Evolutionary conservation across 1,139 yeast genomes (phyloP), one percentile per base, ranked within the genome.

Genomic region (Torulaspora globosa): DNA sequence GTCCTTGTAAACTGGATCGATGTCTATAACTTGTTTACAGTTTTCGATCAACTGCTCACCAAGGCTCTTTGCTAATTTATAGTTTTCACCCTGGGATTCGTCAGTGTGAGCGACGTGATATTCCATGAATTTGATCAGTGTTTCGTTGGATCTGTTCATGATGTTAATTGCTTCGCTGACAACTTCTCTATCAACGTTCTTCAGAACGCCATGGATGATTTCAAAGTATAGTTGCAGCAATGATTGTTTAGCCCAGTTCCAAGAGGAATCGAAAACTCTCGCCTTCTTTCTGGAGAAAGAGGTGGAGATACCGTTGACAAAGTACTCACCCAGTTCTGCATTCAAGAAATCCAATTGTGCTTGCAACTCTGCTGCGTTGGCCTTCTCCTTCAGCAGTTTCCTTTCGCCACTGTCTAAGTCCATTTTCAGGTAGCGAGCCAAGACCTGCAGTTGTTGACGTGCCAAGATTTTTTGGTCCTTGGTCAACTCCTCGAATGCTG

Each of bases 171-270:
- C 95, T 69, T 90, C 96, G 56, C 90, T 80, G 51, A 92, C 95
- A 54, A 95, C 89, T 73, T 92, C 97, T 68, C 98, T 83, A 67
- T 92, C 97, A 56, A 92, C 84, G 49, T 88, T 83, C 51, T 70
- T 68, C 59, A 92, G 78, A 56, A 87, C 84, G 65, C 98, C 98
- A 68, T 92, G 94, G 61, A 92, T 88, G 61, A 92, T 88, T 70
- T 92, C 97, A 67, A 80, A 92, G 73, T 88, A 92, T 89, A 92
- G 84, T 43, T 90, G 82, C 59, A 92, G 73, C 52, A 94, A 86
- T 68, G 94, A 96, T 74, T 92, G 98, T 71, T 97, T 86, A 38
- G 97, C 97, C 98, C 98, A 92, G 71, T 94, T 94, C 98, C 98
- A 92, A 70, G 90, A 89, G 23, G 97, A 89, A 70, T 92, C 97